These are phyloP conservation scores for Bryoglossum gracile DNA, from an alignment of 495 filamentous ascomycete species.

Conservation along the genomic window DNA sequence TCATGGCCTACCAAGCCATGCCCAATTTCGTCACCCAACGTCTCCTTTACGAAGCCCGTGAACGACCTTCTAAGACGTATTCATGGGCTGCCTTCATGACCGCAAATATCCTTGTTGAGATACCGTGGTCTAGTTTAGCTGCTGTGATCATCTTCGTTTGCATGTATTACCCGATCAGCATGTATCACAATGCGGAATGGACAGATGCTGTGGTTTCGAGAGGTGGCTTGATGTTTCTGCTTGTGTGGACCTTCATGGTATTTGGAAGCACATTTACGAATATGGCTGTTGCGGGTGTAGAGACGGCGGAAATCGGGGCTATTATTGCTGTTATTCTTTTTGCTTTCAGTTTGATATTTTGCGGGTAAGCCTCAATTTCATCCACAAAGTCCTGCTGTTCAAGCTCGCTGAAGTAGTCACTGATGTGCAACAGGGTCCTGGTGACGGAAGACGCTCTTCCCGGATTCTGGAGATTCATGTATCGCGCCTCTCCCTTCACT, in stretches of 20 bases:
- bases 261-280: slow-evolving; percentile 66
- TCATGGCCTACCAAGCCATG: slow-evolving; percentile 76
- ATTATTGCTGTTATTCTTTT: slow-evolving; percentile 66
- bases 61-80: slow-evolving; percentile 80
- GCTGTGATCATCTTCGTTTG: slow-evolving; percentile 65
- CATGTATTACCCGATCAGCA: slow-evolving; percentile 39
- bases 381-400: background rate
- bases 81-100: slow-evolving; percentile 78
- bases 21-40: slow-evolving; percentile 74
- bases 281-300: slow-evolving; percentile 41
- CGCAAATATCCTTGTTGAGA: slow-evolving; percentile 67
- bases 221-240: slow-evolving; percentile 33
- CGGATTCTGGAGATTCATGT: slow-evolving; percentile 82
- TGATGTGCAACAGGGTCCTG: slow-evolving; percentile 23
- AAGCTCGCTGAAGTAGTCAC: background rate
- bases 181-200: slow-evolving; percentile 50
- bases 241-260: slow-evolving; percentile 44
- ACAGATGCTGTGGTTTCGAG: slow-evolving; percentile 38
- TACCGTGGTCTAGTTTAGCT: slow-evolving; percentile 69
- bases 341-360: slow-evolving; percentile 56
- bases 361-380: slow-evolving; percentile 36
- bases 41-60: slow-evolving; percentile 74
- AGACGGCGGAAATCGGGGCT: slow-evolving; percentile 56
- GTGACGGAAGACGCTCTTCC: slow-evolving; percentile 46
- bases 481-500: slow-evolving; percentile 67